Evolutionary conservation across 75 land plant genomes (phyloP).

Genomic region (Larix kaempferi): DNA sequence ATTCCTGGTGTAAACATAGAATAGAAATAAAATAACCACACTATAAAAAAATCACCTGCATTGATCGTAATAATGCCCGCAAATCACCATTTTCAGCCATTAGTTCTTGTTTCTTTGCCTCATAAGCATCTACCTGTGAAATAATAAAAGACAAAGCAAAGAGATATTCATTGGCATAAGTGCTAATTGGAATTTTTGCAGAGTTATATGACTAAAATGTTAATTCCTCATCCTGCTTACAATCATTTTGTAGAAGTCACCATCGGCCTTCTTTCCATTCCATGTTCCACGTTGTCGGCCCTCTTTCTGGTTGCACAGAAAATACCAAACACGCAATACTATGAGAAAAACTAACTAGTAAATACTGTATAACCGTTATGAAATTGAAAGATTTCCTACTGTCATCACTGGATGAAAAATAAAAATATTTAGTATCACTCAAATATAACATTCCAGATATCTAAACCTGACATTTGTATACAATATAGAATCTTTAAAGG

Average conservation of each 20-base stretch:
- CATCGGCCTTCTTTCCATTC: conserved; percentile 97
- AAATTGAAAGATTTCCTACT: no score
- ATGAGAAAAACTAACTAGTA: no score
- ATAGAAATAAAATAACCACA: not conserved
- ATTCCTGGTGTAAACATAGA: not conserved
- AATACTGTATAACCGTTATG: no score
- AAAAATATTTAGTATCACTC: no score
- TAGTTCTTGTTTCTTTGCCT: conserved; percentile 92
- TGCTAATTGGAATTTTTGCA: not conserved
- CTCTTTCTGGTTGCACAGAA: conserved; percentile 68
- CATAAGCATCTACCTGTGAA: conserved; percentile 93
- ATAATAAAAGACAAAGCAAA: not conserved
- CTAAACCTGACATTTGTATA: no score
- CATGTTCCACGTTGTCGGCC: conserved; percentile 99
- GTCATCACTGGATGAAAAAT: no score
- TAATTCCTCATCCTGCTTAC: conserved; percentile 34
- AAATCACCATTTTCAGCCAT: conserved; percentile 94
- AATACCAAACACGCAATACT: no score
- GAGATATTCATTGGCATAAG: not conserved
- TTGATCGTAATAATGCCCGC: conserved; percentile 83
- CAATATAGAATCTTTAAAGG: no score
- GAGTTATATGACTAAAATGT: not conserved
- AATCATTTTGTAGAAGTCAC: conserved; percentile 96
- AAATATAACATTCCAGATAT: no score
- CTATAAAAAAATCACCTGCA: conserved; percentile 65